phyloP scores from a whole-genome alignment of 2,329 filamentous ascomycete species.

The Penicillium sp. region DNA sequence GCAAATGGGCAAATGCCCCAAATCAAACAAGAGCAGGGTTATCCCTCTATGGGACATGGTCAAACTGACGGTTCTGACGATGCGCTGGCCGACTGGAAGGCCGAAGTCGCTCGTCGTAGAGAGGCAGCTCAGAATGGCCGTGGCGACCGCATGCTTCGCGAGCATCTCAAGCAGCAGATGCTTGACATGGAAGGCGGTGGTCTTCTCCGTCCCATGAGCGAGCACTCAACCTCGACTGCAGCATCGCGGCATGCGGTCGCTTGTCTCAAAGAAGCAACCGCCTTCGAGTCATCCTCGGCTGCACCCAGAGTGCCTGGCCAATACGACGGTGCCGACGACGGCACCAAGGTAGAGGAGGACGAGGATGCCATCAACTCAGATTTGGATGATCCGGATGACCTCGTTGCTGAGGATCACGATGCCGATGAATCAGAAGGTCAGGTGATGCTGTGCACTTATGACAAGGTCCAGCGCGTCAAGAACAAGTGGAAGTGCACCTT shows the following conservation, averaged over 20 bases:
- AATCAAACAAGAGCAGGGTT: constrained; percentile 38
- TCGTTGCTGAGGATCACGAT: constrained; percentile 75
- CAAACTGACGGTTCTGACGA: constrained; percentile 73
- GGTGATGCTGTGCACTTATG: constrained; percentile 98
- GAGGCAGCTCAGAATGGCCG: constrained; percentile 37
- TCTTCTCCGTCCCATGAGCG: constrained; percentile 41
- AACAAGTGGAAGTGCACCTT: constrained; percentile 99
- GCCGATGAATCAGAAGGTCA: constrained; percentile 78
- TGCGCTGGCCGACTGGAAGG: constrained; percentile 52
- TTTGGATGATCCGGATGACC: constrained; percentile 89
- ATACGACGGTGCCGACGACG: constrained; percentile 54
- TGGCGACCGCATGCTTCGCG: constrained; percentile 39
- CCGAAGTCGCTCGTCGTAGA: constrained; percentile 43
- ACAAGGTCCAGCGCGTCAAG: constrained; percentile 98
- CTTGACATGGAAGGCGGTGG: constrained; percentile 45
- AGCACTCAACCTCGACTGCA: constrained; percentile 34
- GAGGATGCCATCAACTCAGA: constrained; percentile 99
- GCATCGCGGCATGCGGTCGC: constrained; percentile 38
- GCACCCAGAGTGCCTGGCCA: constrained; percentile 38
- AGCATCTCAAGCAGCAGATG: constrained; percentile 41
- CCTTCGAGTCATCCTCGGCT: constrained; percentile 5
- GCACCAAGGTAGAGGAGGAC: constrained; percentile 61
- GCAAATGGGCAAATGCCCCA: constrained; percentile 40
- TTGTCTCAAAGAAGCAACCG: constrained; percentile 4
- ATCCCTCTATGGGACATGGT: constrained; percentile 45